Evolutionary conservation across 768 basidiomycete genomes (phyloP).

Genomic region (Tricholoma sp.): DNA sequence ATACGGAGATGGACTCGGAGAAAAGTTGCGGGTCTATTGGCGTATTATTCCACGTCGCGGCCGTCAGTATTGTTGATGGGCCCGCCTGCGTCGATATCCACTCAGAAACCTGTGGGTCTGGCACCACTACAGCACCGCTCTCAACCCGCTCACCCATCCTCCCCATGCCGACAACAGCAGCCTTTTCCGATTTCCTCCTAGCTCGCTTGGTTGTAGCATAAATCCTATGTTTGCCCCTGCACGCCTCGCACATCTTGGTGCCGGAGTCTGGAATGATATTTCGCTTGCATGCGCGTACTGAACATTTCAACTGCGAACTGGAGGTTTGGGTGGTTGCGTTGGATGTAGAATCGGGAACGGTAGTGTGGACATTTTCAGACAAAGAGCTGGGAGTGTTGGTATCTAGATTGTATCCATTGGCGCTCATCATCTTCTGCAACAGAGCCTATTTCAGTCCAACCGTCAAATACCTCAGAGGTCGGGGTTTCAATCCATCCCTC

Average conservation of each 20-base stretch:
- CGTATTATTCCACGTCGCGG: conserved; percentile 7
- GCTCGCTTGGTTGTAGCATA: conserved; percentile 49
- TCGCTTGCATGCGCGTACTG: conserved; percentile 40
- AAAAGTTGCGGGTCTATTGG: conserved; percentile 18
- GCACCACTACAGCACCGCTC: conserved; percentile 1
- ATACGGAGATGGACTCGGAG: neutral
- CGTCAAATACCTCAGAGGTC: neutral
- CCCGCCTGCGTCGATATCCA: neutral
- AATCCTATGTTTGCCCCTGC: conserved; percentile 44
- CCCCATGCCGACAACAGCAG: conserved; percentile 21
- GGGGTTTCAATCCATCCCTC: neutral
- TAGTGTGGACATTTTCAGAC: neutral
- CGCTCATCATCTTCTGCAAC: neutral
- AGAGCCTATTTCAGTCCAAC: conserved; percentile 4
- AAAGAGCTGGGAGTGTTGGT: neutral
- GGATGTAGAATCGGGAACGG: neutral
- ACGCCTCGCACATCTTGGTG: conserved; percentile 50
- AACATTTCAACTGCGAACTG: conserved; percentile 22
- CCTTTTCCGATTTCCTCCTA: conserved; percentile 47
- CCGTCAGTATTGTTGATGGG: neutral
- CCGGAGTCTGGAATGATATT: conserved; percentile 19
- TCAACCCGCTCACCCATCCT: neutral
- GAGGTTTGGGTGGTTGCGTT: neutral
- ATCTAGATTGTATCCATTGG: neutral
- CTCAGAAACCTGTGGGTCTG: neutral